Evolutionary conservation across 768 basidiomycete species (phyloP).

Genomic region (Kwoniella europaea): DNA sequence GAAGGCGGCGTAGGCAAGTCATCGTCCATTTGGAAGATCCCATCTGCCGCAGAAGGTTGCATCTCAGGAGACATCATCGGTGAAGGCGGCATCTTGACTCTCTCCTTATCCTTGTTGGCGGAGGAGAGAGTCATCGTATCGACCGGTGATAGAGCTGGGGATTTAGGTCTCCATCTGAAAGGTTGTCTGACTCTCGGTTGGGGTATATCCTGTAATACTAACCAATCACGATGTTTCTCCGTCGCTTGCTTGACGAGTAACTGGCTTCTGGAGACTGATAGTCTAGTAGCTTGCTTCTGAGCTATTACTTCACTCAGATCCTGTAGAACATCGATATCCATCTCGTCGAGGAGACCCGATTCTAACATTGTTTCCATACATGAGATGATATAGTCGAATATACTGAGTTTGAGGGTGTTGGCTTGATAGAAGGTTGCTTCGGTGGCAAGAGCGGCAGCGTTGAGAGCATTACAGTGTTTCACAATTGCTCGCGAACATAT

Average conservation of each 20-base stretch:
- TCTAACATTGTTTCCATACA: slow-evolving; percentile 90
- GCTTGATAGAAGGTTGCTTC: slow-evolving; percentile 83
- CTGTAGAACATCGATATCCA: slow-evolving; percentile 69
- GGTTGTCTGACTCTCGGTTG: slow-evolving; percentile 51
- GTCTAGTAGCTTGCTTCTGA: slow-evolving; percentile 68
- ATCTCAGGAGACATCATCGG: slow-evolving; percentile 52
- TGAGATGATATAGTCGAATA: slow-evolving; percentile 78
- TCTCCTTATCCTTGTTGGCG: slow-evolving; percentile 30
- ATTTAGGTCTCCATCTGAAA: slow-evolving; percentile 44
- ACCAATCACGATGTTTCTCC: slow-evolving; percentile 72
- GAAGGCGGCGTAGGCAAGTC: slow-evolving; percentile 59
- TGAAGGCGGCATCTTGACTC: slow-evolving; percentile 22
- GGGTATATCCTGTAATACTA: slow-evolving; percentile 62
- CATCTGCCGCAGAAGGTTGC: slow-evolving; percentile 62
- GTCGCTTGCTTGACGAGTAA: slow-evolving; percentile 65
- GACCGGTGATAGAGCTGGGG: slow-evolving; percentile 52
- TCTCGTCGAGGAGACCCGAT: slow-evolving; percentile 74
- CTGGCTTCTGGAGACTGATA: slow-evolving; percentile 69
- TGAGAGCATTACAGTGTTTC: slow-evolving; percentile 70
- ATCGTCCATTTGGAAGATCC: slow-evolving; percentile 85
- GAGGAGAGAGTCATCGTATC: slow-evolving; percentile 34
- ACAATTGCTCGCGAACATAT: slow-evolving; percentile 80
- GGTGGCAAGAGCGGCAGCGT: slow-evolving; percentile 76
- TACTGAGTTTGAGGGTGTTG: slow-evolving; percentile 67
- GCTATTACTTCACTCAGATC: slow-evolving; percentile 69